These are phyloP conservation scores for Sporothrix luriei DNA, from an alignment of 2,329 filamentous ascomycete species.

Conservation along the genomic window DNA sequence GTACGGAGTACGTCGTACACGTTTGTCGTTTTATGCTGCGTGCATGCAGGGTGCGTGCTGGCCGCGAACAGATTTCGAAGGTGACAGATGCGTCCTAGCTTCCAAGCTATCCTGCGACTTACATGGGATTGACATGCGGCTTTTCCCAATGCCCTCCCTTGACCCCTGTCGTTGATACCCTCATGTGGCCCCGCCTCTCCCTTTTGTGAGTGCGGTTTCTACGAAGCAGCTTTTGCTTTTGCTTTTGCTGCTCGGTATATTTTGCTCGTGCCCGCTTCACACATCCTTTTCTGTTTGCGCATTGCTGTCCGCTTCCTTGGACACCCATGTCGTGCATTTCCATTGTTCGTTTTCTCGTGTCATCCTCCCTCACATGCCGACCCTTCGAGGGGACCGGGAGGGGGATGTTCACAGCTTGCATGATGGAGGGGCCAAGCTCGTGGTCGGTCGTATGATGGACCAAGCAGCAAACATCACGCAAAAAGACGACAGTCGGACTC, in stretches of 20 bases:
- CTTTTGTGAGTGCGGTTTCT: not conserved
- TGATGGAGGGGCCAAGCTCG: constrained; percentile 16
- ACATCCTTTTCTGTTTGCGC: not conserved
- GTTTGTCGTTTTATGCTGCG: not conserved
- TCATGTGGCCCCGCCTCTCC: constrained; percentile 6
- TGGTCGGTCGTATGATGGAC: constrained; percentile 21
- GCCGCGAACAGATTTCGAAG: not conserved
- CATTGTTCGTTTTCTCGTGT: not conserved
- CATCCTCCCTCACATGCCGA: not conserved
- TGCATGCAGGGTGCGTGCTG: not conserved
- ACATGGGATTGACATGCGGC: constrained; percentile 14
- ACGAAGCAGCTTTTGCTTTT: too few species aligned
- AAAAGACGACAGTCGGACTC: not conserved
- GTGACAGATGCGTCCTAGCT: constrained; percentile 15
- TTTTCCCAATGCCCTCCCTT: constrained; percentile 7
- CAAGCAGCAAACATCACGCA: not conserved
- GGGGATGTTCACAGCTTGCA: constrained; percentile 20
- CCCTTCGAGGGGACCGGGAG: constrained; percentile 5
- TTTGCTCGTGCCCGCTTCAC: not conserved
- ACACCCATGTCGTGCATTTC: constrained; percentile 14
- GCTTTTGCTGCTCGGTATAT: not conserved
- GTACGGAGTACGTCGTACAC: too few species aligned
- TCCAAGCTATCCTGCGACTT: constrained; percentile 14
- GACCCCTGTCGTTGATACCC: constrained; percentile 21
- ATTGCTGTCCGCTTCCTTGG: constrained; percentile 5